Conservation (phyloP, 805 yeast genomes). For the Kazachstania bromeliacearum region DNA sequence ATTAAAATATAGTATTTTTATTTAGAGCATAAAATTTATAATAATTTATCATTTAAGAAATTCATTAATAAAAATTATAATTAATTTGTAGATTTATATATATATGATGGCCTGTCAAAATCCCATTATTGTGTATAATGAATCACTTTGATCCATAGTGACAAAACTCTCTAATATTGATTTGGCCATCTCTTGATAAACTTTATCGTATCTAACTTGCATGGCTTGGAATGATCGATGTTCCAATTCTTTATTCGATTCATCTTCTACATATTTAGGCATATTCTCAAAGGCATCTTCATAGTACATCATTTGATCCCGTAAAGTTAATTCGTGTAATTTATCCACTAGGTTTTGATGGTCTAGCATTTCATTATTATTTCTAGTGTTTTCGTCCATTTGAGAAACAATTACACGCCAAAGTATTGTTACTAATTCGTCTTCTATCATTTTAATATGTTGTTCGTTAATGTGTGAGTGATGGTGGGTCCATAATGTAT, state of each 20-base stretch:
- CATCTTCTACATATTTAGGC: conserved; percentile 32
- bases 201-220: conserved; percentile 15
- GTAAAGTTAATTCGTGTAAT: conserved; percentile 27
- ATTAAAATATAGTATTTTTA: conserved; percentile 9
- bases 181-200: conserved; percentile 51
- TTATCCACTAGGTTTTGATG: conserved; percentile 27
- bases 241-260: conserved; percentile 33
- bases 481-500: conserved; percentile 16
- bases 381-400: conserved; percentile 4
- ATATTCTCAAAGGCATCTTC: conserved; percentile 36
- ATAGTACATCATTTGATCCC: conserved; percentile 23
- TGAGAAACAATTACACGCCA: conserved; percentile 41
- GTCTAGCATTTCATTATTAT: conserved; percentile 10
- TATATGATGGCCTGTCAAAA: conserved; percentile 4
- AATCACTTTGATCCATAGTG: conserved; percentile 74
- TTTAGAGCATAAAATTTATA: not conserved
- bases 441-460: conserved; percentile 28
- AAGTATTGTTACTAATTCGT: conserved; percentile 41
- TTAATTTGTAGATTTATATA: not conserved
- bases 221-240: conserved; percentile 15
- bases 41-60: not conserved
- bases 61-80: not conserved
- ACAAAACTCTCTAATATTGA: conserved; percentile 59
- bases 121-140: conserved; percentile 58
- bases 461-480: conserved; percentile 9